Evolutionary conservation across 306 rosid genomes (phyloP).

Genomic region (Quercus agrifolia): DNA sequence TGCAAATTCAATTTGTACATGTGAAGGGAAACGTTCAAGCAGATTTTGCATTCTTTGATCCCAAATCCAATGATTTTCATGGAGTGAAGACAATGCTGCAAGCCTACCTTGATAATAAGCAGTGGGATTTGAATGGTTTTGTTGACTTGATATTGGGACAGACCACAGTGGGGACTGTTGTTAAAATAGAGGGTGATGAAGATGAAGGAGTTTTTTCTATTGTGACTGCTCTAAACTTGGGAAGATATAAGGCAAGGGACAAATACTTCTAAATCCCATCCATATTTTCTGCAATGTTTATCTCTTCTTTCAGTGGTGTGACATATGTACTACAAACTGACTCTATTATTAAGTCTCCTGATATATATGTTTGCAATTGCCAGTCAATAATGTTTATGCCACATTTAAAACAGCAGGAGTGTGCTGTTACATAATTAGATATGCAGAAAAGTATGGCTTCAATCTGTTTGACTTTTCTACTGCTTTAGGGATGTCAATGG

Average conservation of each 20-base stretch:
- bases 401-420: too few relatives aligned
- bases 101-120: slow-evolving; percentile 59
- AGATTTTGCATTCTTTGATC: slow-evolving; percentile 84
- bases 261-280: not conserved
- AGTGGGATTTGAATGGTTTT: slow-evolving; percentile 82
- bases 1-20: slow-evolving; percentile 14
- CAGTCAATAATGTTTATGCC: too few relatives aligned
- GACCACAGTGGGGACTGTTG: slow-evolving; percentile 71
- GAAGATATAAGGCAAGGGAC: slow-evolving; percentile 62
- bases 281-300: not conserved
- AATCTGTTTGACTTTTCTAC: too few relatives aligned
- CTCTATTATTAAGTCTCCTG: not conserved
- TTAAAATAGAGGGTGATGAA: slow-evolving; percentile 75
- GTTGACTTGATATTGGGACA: slow-evolving; percentile 66
- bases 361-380: not conserved
- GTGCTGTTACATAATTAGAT: too few relatives aligned
- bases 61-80: slow-evolving; percentile 73
- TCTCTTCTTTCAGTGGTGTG: not conserved
- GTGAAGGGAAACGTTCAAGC: slow-evolving; percentile 70
- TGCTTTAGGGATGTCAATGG: too few relatives aligned
- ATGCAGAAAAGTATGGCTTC: too few relatives aligned
- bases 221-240: slow-evolving; percentile 67
- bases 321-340: not conserved
- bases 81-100: slow-evolving; percentile 82
- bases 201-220: slow-evolving; percentile 71